Evolutionary conservation across 345 rosid genomes (phyloP), one percentile per base, ranked within the genome.

Genomic region (Brassica rapa): DNA sequence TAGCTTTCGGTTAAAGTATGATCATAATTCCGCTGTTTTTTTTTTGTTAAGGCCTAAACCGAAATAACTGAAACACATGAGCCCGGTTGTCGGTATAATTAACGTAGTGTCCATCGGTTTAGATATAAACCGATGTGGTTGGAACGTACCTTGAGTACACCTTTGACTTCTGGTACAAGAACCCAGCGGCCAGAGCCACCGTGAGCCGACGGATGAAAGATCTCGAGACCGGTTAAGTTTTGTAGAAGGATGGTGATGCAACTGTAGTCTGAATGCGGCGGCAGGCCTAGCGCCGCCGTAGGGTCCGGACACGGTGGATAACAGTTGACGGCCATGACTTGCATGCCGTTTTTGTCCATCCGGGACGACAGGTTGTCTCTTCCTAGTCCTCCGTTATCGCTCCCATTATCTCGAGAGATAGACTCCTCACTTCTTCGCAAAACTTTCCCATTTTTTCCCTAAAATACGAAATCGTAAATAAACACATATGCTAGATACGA

Each of bases 201-300:
- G 1, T 56, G 75, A 23, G 85, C 85, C 4, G 33, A 15, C 0
- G 64, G 21, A 70, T 87, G 88, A 21, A 76, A 8, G 75, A 89
- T 86, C 62, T 88, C 86, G 10, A 91, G 90, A 16, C 94, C 94
- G 0, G 82, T 71, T 27, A 86, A 77, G 82, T 72, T 84, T 72
- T 87, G 91, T 64, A 87, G 83, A 74, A 87, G 68, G 30, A 91
- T 80, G 76, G 89, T 89, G 25, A 86, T 59, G 80, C 89, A 87
- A 43, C 83, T 86, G 82, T 88, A 86, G 81, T 93, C 93, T 1
- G 90, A 85, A 70, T 93, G 94, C 0, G 93, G 90, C 0, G 90
- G 89, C 62, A 89, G 66, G 6, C 94, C 91, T 4, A 89, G 74
- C 0, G 87, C 76, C 25, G 64, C 14, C 4, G 74, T 73, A 7